Evolutionary conservation across 2,329 filamentous ascomycete genomes (phyloP).

Genomic region (Arachnomyces sp.): DNA sequence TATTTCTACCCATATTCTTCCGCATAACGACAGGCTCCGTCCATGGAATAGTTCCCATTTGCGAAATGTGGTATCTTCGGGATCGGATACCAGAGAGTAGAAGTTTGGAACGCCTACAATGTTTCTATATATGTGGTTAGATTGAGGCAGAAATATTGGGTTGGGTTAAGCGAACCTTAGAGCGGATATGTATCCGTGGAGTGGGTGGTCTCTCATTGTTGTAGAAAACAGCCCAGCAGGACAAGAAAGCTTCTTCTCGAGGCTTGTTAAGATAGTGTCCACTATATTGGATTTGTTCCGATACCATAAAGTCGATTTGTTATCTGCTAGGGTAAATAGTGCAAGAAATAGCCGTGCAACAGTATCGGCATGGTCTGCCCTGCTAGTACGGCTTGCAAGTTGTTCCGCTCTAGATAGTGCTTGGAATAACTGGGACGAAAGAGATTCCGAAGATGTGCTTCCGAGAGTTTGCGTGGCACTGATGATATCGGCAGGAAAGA

Average conservation of each 20-base stretch:
- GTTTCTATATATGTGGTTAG: constrained; percentile 31
- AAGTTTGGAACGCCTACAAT: constrained; percentile 40
- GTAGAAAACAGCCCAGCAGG: constrained; percentile 57
- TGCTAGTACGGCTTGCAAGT: constrained; percentile 53
- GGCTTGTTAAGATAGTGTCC: constrained; percentile 47
- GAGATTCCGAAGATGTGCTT: neutral
- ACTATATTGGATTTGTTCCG: constrained; percentile 44
- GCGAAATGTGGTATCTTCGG: constrained; percentile 8
- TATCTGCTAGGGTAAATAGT: constrained; percentile 50
- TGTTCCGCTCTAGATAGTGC: constrained; percentile 28
- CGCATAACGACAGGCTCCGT: constrained; percentile 53
- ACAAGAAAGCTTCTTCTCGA: constrained; percentile 57
- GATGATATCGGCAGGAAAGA: constrained; percentile 27
- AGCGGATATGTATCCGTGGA: constrained; percentile 63
- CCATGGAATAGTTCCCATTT: constrained; percentile 27
- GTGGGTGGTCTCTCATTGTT: constrained; percentile 57
- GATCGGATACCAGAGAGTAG: constrained; percentile 22
- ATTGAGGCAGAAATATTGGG: constrained; percentile 3
- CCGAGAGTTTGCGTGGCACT: constrained; percentile 3
- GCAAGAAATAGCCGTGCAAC: constrained; percentile 69
- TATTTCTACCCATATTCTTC: constrained; percentile 68
- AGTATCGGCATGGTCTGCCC: constrained; percentile 88
- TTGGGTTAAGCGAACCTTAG: constrained; percentile 41
- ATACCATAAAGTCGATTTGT: constrained; percentile 25
- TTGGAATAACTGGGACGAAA: constrained; percentile 20